Evolutionary conservation across 1,139 yeast species (phyloP).

Genomic region (Blastobotrys persicus): DNA sequence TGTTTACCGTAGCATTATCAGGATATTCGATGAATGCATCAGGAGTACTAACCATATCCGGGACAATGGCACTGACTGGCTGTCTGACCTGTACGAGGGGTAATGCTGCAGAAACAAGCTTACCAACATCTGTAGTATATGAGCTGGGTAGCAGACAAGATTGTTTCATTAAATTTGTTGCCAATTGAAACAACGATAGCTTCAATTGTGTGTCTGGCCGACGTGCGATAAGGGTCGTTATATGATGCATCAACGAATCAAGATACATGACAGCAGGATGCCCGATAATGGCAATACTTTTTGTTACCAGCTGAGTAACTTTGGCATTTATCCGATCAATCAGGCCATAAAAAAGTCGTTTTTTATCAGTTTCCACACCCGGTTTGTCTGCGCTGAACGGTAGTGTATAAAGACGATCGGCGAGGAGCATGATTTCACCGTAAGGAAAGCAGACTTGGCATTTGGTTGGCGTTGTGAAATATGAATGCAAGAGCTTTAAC

Average conservation of each 20-base stretch:
- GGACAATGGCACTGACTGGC: slow-evolving; percentile 35
- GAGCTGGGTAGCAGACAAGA: slow-evolving; percentile 22
- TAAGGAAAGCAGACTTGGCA: slow-evolving; percentile 32
- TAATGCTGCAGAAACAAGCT: slow-evolving; percentile 28
- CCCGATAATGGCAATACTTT: slow-evolving; percentile 22
- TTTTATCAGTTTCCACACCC: slow-evolving; percentile 23
- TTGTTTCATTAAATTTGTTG: slow-evolving; percentile 19
- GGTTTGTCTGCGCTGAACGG: slow-evolving; percentile 20
- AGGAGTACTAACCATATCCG: slow-evolving; percentile 71
- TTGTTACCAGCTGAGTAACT: slow-evolving; percentile 20
- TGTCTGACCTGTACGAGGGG: slow-evolving; percentile 19
- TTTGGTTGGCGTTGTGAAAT: slow-evolving; percentile 29
- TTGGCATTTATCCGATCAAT: slow-evolving; percentile 27
- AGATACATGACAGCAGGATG: slow-evolving; percentile 28
- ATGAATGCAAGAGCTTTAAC: slow-evolving; percentile 26
- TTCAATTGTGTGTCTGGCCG: slow-evolving; percentile 13
- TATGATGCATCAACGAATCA: slow-evolving; percentile 29
- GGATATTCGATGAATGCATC: slow-evolving; percentile 51
- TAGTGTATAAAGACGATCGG: slow-evolving; percentile 30
- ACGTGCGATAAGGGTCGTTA: slow-evolving; percentile 18
- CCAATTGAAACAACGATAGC: slow-evolving; percentile 19
- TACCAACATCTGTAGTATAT: slow-evolving; percentile 16
- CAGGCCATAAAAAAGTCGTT: slow-evolving; percentile 21
- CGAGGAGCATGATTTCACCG: slow-evolving; percentile 27
- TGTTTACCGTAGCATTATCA: slow-evolving; percentile 39